A percentile compares a stretch with the other conserved stretches of the same genome.
Conservation (phyloP, 306 rosid species). For the Citrullus colocynthis region DNA sequence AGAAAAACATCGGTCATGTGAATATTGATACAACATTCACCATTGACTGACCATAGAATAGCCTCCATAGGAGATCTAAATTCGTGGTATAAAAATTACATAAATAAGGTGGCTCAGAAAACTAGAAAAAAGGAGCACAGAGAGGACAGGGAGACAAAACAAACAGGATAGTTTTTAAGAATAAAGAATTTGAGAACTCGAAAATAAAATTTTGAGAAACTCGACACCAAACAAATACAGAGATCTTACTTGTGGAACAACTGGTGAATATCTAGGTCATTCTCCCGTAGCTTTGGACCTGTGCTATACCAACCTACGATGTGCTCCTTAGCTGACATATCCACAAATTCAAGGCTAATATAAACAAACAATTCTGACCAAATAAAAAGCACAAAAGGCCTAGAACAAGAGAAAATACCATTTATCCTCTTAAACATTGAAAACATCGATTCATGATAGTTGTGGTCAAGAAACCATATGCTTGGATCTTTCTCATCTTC, state of each 20-base stretch:
- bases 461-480: constrained; percentile 94
- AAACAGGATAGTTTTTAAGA: not conserved
- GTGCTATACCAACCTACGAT: constrained; percentile 95
- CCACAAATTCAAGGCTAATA: constrained; percentile 4
- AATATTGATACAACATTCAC: not conserved
- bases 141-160: not conserved
- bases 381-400: not conserved
- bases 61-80: not conserved
- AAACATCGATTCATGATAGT: constrained; percentile 80
- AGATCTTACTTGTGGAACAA: constrained; percentile 59
- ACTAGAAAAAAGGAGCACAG: not conserved
- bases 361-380: not conserved
- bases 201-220: not conserved
- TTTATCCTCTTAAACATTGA: constrained; percentile 96
- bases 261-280: constrained; percentile 76
- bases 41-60: not conserved
- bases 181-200: not conserved
- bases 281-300: constrained; percentile 80
- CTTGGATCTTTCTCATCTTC: constrained; percentile 87
- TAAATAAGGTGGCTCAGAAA: not conserved
- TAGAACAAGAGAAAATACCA: constrained; percentile 25
- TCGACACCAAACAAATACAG: not conserved
- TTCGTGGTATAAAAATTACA: not conserved
- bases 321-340: constrained; percentile 68
- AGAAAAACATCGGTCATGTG: not conserved